Base-by-base conservation (phyloP, 768 basidiomycete species). In the Crassisporium funariophilum region DNA sequence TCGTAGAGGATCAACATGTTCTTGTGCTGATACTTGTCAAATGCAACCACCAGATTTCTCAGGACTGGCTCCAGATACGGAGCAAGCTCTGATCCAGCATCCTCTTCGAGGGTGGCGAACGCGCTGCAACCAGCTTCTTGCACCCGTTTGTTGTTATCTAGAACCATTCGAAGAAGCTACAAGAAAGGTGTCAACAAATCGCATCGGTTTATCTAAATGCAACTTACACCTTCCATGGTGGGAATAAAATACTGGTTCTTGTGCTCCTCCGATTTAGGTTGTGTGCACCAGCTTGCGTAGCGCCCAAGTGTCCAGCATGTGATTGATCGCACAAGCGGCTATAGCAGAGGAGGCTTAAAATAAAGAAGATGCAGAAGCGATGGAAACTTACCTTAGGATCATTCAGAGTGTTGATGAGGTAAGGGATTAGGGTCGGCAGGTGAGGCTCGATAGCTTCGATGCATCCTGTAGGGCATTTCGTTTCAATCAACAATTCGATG, bases 251-350 rank as follows among this genome's bases (percentile, higher is more conserved):
- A 98, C 45, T 76, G 77, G 44, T 78, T 85, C 68, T 89, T 91
- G 73, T 95, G 94, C 41, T 94, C 92, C 46, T 91, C 87, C 3
- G 87, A 86, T 49, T 79, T 74, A 20, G 82, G 79, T 62, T 88
- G 84, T n/a, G 90, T 91, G 57, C 89, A 92, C 97, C 97, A 99
- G 61, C 89, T 92, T 23, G 95, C 92, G 68, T 99, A 99, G 41
- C 97, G 86, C 12, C 97, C 95, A n/a, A 99, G 77, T 0, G 95
- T 98, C 97, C 97, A 99, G 66, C 97, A 99, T 12, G 95, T 93
- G 60, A 99, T 99, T 2, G 97, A 98, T 47, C 97, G 86, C 7
- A 99, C 91, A 31, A 98, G 86, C 15, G 97, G 95, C 91, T 95
- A 64, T 20, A 42, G 29, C 48, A 46, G 19, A 40, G 54, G 21